Percentiles rank a stretch among this genome's conserved stretches.
phyloP scores from a whole-genome alignment of 495 filamentous ascomycete genomes.

The Xylaria intraflava region DNA sequence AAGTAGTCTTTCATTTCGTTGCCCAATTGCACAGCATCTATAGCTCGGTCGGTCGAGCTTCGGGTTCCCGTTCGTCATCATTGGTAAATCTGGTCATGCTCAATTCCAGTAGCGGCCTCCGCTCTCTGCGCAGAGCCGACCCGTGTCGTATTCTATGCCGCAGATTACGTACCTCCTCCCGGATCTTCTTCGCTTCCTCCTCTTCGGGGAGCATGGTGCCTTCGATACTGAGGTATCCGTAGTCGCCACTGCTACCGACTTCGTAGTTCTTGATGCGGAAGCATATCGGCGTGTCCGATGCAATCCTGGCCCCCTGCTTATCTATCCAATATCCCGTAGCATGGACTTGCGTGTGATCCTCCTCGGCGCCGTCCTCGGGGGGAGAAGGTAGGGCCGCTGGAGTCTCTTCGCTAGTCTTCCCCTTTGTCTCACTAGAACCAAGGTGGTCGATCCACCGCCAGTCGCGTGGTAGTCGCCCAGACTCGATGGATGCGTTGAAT shows the following conservation, averaged over 20 bases:
- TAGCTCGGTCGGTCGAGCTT: constrained; percentile 11
- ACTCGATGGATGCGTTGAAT: constrained; percentile 47
- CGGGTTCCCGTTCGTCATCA: constrained; percentile 36
- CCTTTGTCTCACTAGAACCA: constrained; percentile 3
- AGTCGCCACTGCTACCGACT: constrained; percentile 42
- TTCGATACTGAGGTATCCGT: constrained; percentile 42
- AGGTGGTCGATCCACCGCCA: constrained; percentile 41
- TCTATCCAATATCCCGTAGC: constrained; percentile 46
- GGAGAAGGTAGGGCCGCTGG: constrained; percentile 12
- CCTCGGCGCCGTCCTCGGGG: constrained; percentile 13
- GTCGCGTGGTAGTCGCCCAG: constrained; percentile 36
- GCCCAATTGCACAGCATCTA: background rate
- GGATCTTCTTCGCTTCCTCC: constrained; percentile 30
- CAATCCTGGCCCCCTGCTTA: constrained; percentile 28
- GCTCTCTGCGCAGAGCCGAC: constrained; percentile 27
- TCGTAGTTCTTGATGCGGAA: constrained; percentile 48
- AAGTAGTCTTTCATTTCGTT: background rate
- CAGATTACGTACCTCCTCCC: constrained; percentile 32
- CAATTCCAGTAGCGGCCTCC: constrained; percentile 37
- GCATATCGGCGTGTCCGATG: constrained; percentile 31
- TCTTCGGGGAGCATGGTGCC: constrained; percentile 42
- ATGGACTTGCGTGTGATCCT: constrained; percentile 33
- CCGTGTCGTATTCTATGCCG: constrained; percentile 28
- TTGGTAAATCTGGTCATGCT: constrained; percentile 43
- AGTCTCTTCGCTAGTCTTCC: constrained; percentile 16